Evolutionary conservation across 2,329 filamentous ascomycete species (phyloP), one percentile per base, ranked within the genome.

Genomic region (Ophiostoma sp.): DNA sequence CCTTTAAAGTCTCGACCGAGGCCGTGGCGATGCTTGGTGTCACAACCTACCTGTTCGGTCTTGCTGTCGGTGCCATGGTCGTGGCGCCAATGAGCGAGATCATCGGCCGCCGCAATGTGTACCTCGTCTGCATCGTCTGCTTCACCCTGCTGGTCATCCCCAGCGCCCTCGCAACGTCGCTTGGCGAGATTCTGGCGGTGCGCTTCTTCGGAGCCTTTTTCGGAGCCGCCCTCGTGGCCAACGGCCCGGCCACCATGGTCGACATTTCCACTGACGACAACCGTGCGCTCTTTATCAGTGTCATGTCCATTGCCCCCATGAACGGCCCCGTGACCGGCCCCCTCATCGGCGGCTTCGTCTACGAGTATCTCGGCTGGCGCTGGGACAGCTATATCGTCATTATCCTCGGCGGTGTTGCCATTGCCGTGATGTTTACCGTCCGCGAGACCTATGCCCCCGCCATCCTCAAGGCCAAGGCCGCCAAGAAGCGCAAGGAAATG

Each of bases 381-480:
- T 97, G 92, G 92, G 89, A 89, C 49, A 90, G 91, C 74, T 96
- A 91, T 90, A 82, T 95, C 27, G 85, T 89, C 8, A 78, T 94
- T 74, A 93, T 96, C 66, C 82, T 92, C 9, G 84, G 85, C 0
- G 91, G 85, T 0, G 81, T 84, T 0, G 86, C 86, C 0, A 84
- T 88, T 68, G 70, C 83, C 27, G 78, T 88, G 72, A 84, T 92
- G 72, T 75, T 81, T 2, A 80, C 84, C 1, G 81, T 90, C 64
- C 85, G 85, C 70, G 92, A 96, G 78, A 94, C 91, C 0, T 96
- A 96, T 73, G 84, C 87, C 0, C 92, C 91, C 0, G 82, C 82
- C 0, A 83, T 95, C 38, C 79, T 95, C 42, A 85, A 89, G 73
- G 81, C 82, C 63, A 90, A 89, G 74, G 90, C 87, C 0, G 85